Evolutionary conservation across 2,329 filamentous ascomycete genomes (phyloP), one percentile per base, ranked within the genome.

Genomic region (Thielaviopsis musarum): DNA sequence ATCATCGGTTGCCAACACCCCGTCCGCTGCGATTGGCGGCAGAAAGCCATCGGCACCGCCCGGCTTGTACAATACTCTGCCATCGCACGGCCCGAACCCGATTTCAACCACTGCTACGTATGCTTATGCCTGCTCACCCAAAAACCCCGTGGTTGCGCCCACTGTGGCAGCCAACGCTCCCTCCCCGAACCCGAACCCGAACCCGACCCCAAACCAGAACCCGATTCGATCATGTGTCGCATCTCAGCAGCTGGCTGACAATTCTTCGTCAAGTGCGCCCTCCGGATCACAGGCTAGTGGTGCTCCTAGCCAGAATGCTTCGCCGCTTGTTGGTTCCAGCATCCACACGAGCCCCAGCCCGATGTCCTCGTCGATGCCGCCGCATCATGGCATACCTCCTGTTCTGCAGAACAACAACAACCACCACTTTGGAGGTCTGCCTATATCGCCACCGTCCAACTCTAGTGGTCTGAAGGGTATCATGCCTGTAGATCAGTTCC

Each of bases 141-240:
- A 89, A 68, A 80, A 91, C 56, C 75, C 85, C 28, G 77, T 88
- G 62, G 86, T 87, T 10, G 93, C 88, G 38, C 91, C 93, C 7
- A 84, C 83, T 26, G 73, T 95, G 54, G 84, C 57, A 7, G 52
- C 90, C 13, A 95, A 95, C 30, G 10, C 10, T 7, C 30, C 30
- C 30, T 34, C 30, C 30, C 30, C 30, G 30, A 5, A 34, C 30
- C 30, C 30, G 30, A 26, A 26, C 24, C 24, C 24, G 24, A 26
- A 26, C 30, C 30, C 30, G 30, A 34, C 5, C 30, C 30, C 30
- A 7, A 34, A 34, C 30, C 30, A 34, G 5, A 91, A 88, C 13
- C 88, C 90, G 9, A 85, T 83, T 64, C 85, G 87, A 63, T 79
- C 83, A 45, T 83, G 88, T 59, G 87, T 91, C 62, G 73, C 81